Base-by-base conservation (phyloP, 2,329 filamentous ascomycete genomes). In the Ophiocordyceps camponoti-floridani region DNA sequence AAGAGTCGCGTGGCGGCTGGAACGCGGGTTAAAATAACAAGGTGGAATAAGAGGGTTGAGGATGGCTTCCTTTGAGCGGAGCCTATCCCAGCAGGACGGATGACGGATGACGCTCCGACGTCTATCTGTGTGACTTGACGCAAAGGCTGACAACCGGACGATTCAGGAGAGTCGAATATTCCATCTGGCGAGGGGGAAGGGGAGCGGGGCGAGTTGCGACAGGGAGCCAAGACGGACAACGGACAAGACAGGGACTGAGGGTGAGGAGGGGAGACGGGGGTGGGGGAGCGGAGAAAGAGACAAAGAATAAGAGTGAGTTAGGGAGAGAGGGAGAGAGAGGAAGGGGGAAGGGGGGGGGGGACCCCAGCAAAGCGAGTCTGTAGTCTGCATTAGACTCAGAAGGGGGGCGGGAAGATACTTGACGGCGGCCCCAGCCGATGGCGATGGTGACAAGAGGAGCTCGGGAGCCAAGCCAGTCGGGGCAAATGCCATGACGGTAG, bases 401-500 rank as follows among this genome's bases (percentile, higher is more conserved):
- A n/a, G 30, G 14, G 30, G n/a, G 45, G 45, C 38, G 30, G 28
- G 23, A 43, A 35, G 42, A 14, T 27, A 26, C 37, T 37, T 43
- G 14, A 46, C 23, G 23, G 23, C 37, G 42, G 35, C 37, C 37
- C 45, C 45, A 38, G 45, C 40, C 37, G 42, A 41, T 41, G 45
- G 42, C 23, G 18, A 44, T 43, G 13, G 44, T 40, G 11, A 16
- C 11, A 14, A 19, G n/a, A 40, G n/a, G 18, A 40, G 37, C 8
- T 11, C 37, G 18, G 7, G 35, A 28, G 44, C 41, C 33, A 42
- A 40, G 23, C 45, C 45, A 46, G 45, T 46, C 45, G 45, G 45
- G 45, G 42, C 26, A 41, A 41, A 43, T 41, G 45, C 45, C 42
- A 26, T 44, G 42, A 19, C n/a, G 16, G 45, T 26, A 41, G 35